phyloP scores from a whole-genome alignment of 106 monocot genomes.

The Dioscorea alata region DNA sequence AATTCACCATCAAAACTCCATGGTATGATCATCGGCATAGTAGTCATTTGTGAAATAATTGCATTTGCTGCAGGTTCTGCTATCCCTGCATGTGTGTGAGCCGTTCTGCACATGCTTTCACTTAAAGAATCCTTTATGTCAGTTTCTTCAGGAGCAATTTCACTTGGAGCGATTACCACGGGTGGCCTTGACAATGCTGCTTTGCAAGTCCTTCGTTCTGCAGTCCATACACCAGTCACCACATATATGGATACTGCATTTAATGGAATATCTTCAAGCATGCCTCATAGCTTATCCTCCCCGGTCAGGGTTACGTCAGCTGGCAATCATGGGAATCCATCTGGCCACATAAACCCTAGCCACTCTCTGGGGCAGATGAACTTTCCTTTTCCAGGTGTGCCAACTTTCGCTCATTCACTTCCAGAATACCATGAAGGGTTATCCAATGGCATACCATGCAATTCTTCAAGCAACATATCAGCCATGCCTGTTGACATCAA shows the following conservation, averaged over 20 bases:
- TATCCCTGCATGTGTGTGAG: too few species aligned
- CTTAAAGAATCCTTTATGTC: background rate
- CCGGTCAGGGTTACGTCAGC: slow-evolving; percentile 27
- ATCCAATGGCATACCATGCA: slow-evolving; percentile 36
- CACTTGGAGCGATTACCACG: slow-evolving; percentile 25
- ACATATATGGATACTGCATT: slow-evolving; percentile 31
- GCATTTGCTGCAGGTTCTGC: too few species aligned
- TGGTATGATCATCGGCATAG: slow-evolving; percentile 18
- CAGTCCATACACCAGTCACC: slow-evolving; percentile 29
- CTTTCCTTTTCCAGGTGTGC: slow-evolving; percentile 43
- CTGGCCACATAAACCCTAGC: slow-evolving; percentile 24
- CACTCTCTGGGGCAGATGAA: slow-evolving; percentile 57
- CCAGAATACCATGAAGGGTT: slow-evolving; percentile 61
- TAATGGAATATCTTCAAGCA: slow-evolving; percentile 32
- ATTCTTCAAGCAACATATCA: slow-evolving; percentile 30
- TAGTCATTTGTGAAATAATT: too few species aligned
- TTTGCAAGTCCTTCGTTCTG: slow-evolving; percentile 30
- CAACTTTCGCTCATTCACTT: slow-evolving; percentile 59
- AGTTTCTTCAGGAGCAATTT: slow-evolving; percentile 27
- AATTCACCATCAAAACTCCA: slow-evolving; percentile 18
- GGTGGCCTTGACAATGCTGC: slow-evolving; percentile 36
- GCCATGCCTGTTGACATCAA: slow-evolving; percentile 39
- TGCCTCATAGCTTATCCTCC: slow-evolving; percentile 40
- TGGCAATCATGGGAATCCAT: slow-evolving; percentile 28
- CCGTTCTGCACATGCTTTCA: background rate